phyloP scores from a whole-genome alignment of 2,329 filamentous ascomycete genomes.

The Trichoderma guizhouense region DNA sequence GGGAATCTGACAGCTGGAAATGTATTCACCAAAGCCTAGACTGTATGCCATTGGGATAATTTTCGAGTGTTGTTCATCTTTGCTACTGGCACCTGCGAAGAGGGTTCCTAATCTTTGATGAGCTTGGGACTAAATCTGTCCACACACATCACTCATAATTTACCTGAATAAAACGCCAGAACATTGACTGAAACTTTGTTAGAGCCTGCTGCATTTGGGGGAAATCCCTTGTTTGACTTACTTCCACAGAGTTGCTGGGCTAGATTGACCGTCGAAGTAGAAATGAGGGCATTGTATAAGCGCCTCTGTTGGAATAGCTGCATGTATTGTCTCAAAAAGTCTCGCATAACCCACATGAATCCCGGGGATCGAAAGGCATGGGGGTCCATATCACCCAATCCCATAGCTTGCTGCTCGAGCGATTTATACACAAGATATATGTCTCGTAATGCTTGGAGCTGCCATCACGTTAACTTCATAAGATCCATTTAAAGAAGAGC shows the following conservation, averaged over 20 bases:
- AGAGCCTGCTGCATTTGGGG: not conserved
- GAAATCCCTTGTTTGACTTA: conserved; percentile 13
- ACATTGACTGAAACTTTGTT: conserved; percentile 33
- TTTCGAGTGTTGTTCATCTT: conserved; percentile 18
- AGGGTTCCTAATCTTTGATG: conserved; percentile 22
- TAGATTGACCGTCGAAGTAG: conserved; percentile 31
- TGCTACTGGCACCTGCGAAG: conserved; percentile 25
- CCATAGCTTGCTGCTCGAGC: conserved; percentile 30
- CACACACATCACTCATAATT: not conserved
- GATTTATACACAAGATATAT: conserved; percentile 39
- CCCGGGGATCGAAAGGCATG: conserved; percentile 26
- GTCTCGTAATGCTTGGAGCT: conserved; percentile 42
- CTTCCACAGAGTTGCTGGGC: conserved; percentile 35
- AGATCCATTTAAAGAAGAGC: no score
- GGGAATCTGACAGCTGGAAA: no score
- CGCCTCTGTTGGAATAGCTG: conserved; percentile 30
- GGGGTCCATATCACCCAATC: conserved; percentile 24
- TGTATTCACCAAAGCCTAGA: conserved; percentile 30
- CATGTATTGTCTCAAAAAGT: conserved; percentile 29
- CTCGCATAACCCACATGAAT: conserved; percentile 28
- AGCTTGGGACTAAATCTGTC: not conserved
- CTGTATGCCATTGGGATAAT: conserved; percentile 29
- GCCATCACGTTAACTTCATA: not conserved
- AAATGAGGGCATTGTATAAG: conserved; percentile 32
- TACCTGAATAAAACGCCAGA: conserved; percentile 45